phyloP scores from a whole-genome alignment of 352 stramenopile genomes.

The Globisporangium spiculum region DNA sequence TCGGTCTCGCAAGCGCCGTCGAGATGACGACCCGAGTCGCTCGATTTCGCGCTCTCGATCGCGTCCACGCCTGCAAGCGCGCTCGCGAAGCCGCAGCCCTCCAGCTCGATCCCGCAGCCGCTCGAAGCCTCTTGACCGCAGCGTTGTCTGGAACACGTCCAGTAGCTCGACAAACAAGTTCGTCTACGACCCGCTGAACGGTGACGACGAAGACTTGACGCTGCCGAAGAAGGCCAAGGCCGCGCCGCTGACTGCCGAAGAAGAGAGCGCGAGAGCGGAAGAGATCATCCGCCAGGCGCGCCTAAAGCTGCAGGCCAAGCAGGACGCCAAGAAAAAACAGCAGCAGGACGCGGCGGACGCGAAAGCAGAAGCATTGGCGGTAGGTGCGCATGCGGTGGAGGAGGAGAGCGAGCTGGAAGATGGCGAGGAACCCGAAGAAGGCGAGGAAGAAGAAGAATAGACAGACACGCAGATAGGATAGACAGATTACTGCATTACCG shows the following conservation, averaged over 20 bases:
- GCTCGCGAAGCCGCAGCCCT: slow-evolving; percentile 28
- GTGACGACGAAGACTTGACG: slow-evolving; percentile 11
- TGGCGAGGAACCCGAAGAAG: slow-evolving; percentile 35
- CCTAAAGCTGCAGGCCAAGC: slow-evolving; percentile 51
- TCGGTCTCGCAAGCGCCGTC: slow-evolving; percentile 30
- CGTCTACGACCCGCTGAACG: slow-evolving; percentile 17
- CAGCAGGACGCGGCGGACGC: slow-evolving; percentile 14
- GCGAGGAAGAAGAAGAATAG: slow-evolving; percentile 33
- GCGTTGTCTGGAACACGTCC: slow-evolving; percentile 16
- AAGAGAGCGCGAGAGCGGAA: slow-evolving; percentile 55
- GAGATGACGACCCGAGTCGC: slow-evolving; percentile 13
- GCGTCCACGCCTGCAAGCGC: slow-evolving; percentile 17
- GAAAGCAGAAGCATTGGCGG: background rate
- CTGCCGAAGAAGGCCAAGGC: slow-evolving; percentile 7
- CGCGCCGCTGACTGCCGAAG: slow-evolving; percentile 28
- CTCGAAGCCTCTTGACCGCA: slow-evolving; percentile 12
- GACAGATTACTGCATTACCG: background rate
- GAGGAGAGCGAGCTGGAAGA: slow-evolving; percentile 51
- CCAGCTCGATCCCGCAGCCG: slow-evolving; percentile 23
- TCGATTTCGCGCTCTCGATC: slow-evolving; percentile 39
- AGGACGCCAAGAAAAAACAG: slow-evolving; percentile 7
- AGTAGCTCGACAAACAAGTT: slow-evolving; percentile 3
- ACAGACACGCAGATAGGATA: background rate
- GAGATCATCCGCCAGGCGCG: slow-evolving; percentile 70
- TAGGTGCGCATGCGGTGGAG: slow-evolving; percentile 26